Evolutionary conservation across 768 basidiomycete genomes (phyloP), one percentile per base, ranked within the genome.

Genomic region (Amanita polypyramis): DNA sequence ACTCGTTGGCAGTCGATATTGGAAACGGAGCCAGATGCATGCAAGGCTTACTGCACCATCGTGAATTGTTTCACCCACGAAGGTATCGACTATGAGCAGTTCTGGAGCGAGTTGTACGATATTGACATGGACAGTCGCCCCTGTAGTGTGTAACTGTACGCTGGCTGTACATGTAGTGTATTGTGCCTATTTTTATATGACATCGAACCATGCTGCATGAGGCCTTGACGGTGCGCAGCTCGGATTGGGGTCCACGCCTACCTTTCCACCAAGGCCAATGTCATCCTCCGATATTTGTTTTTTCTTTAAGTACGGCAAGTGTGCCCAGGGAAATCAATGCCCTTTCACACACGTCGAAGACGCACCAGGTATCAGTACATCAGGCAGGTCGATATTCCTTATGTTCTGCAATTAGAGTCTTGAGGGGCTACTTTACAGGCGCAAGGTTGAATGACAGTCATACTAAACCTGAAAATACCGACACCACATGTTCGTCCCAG

Each of bases 71-170:
- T 62, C 48, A 57, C 60, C 9, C 53, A 48, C 37, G 58, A 57
- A 47, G 63, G 61, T 6, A 52, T 64, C 21, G 61, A 64, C 35
- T 64, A 62, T 44, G 63, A 64, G 40, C 49, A 53, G 6, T 51
- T 60, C 8, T 64, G 60, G 63, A 59, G 57, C 47, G 58, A 58
- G 21, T 47, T 57, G 20, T 51, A 55, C 4, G 56, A 56, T 30
- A 52, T 52, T 21, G 49, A 51, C 12, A 9, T 10, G 2, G 8
- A 17, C 7, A 36, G 15, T 19, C 39, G 6, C 20, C 21, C 12
- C 4, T 10, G 39, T 41, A 19, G 7, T n/a, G 39, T 21, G 9
- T 41, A 23, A 19, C 21, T 21, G 4, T 41, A n/a, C n/a, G n/a
- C n/a, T 6, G n/a, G 5, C 14, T n/a, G 3, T n/a, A n/a, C 33